Conservation (phyloP, 2,329 filamentous ascomycete species). For the Aspergillus arachidicola region DNA sequence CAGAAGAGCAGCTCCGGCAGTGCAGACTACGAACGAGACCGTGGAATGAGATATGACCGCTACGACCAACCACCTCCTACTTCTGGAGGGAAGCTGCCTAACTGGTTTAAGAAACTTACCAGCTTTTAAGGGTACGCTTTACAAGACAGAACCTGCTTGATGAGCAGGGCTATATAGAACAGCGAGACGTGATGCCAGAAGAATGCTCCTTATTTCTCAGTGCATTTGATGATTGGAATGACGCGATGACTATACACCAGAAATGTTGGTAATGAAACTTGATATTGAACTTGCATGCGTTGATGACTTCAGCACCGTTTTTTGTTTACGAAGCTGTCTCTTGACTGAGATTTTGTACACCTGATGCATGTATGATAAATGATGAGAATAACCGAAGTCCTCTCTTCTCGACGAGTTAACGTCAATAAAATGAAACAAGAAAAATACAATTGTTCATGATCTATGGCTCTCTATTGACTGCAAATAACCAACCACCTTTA, state of each 20-base stretch:
- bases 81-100: conserved; percentile 39
- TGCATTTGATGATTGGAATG: conserved; percentile 15
- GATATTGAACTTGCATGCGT: neutral
- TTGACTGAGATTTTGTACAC: conserved; percentile 3
- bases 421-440: neutral
- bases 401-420: neutral
- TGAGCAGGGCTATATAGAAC: neutral
- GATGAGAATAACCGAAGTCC: neutral
- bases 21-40: conserved; percentile 43
- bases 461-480: neutral
- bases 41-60: conserved; percentile 34
- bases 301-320: neutral
- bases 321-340: neutral
- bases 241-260: conserved; percentile 9
- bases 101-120: conserved; percentile 49
- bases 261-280: neutral
- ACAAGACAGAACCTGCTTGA: neutral
- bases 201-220: neutral
- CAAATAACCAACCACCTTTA: neutral
- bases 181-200: neutral
- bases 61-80: conserved; percentile 27
- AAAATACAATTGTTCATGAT: neutral
- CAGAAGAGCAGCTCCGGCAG: conserved; percentile 45
- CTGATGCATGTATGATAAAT: conserved; percentile 10
- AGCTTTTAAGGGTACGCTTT: conserved; percentile 28